Evolutionary conservation across 768 basidiomycete genomes (phyloP).

Genomic region (Calocera viscosa): DNA sequence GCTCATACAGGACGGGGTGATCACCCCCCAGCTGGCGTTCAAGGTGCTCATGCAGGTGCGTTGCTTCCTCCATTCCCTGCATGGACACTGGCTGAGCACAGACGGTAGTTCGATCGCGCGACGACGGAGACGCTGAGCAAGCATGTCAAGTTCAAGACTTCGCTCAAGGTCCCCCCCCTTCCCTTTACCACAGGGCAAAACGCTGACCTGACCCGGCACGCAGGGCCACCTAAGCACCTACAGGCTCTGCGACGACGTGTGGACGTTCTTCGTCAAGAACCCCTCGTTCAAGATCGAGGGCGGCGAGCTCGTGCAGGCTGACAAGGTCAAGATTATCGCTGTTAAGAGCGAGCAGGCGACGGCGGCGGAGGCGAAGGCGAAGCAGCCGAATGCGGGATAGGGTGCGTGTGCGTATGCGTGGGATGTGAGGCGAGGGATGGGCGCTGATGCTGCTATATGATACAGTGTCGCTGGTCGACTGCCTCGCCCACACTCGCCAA

Average conservation of each 20-base stretch:
- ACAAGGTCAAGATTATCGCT: slow-evolving; percentile 92
- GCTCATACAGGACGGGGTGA: slow-evolving; percentile 89
- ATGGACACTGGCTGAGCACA: background rate
- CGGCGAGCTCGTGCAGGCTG: slow-evolving; percentile 58
- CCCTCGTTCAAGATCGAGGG: slow-evolving; percentile 93
- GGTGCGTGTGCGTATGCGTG: background rate
- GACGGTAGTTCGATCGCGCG: slow-evolving; percentile 81
- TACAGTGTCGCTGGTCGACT: background rate
- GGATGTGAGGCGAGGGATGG: background rate
- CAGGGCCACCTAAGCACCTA: slow-evolving; percentile 89
- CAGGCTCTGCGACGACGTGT: slow-evolving; percentile 87
- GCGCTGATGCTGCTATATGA: background rate
- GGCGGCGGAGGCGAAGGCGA: slow-evolving; percentile 64
- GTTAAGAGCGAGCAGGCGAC: slow-evolving; percentile 92
- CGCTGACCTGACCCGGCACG: slow-evolving; percentile 1
- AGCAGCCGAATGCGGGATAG: background rate
- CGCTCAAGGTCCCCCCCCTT: slow-evolving; percentile 55
- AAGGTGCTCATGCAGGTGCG: slow-evolving; percentile 90
- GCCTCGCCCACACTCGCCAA: background rate
- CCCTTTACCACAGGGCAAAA: background rate
- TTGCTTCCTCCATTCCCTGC: background rate
- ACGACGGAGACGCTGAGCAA: slow-evolving; percentile 85
- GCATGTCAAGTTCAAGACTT: slow-evolving; percentile 89
- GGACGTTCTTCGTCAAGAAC: slow-evolving; percentile 96
- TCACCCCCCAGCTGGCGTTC: slow-evolving; percentile 97